Evolutionary conservation across 2,329 filamentous ascomycete genomes (phyloP).

Genomic region (Colletotrichum musicola): DNA sequence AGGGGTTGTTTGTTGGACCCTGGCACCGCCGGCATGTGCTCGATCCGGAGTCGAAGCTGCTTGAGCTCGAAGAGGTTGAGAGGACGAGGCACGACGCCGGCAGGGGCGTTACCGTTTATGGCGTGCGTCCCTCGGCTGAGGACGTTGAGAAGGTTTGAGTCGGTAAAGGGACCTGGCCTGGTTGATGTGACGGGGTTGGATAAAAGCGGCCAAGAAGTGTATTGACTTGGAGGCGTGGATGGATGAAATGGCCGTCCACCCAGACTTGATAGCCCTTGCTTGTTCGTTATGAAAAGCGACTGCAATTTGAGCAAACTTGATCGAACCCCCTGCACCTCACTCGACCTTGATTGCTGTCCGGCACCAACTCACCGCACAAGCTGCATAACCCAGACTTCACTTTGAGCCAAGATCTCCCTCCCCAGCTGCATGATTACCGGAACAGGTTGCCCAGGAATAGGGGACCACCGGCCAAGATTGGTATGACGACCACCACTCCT

Average conservation of each 20-base stretch:
- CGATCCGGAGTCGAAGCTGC: conserved; percentile 48
- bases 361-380: too few species aligned
- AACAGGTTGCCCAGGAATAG: too few species aligned
- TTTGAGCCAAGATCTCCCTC: too few species aligned
- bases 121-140: conserved; percentile 10
- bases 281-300: conserved; percentile 15
- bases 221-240: too few species aligned
- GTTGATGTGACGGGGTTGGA: too few species aligned
- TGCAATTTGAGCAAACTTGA: conserved; percentile 11
- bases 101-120: conserved; percentile 29
- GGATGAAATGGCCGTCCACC: not conserved
- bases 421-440: too few species aligned
- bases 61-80: conserved; percentile 56
- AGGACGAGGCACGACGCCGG: conserved; percentile 35
- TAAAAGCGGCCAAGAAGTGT: too few species aligned
- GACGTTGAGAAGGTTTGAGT: conserved; percentile 4
- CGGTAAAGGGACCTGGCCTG: not conserved
- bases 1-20: conserved; percentile 89
- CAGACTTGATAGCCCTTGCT: not conserved
- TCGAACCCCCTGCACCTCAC: not conserved
- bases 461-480: not conserved
- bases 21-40: conserved; percentile 85
- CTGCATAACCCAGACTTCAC: too few species aligned
- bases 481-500: not conserved
- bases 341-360: too few species aligned